Conservation (phyloP, 495 filamentous ascomycete species). For the Lasiosphaeria miniovina region DNA sequence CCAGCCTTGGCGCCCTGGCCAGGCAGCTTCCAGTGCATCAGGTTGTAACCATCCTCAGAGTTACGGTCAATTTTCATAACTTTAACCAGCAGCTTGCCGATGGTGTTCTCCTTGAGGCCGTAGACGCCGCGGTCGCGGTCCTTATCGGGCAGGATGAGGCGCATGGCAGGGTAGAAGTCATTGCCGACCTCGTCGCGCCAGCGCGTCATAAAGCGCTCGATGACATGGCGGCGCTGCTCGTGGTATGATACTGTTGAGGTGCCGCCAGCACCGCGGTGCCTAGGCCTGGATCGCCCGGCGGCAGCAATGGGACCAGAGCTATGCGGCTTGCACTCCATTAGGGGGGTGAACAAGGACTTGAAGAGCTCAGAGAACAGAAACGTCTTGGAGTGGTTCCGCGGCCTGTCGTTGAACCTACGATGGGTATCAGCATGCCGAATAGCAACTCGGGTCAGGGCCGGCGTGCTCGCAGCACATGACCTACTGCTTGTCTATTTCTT, state of each 20-base stretch:
- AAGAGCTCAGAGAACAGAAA: constrained; percentile 82
- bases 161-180: constrained; percentile 90
- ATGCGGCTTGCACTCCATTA: constrained; percentile 80
- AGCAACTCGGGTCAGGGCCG: neutral
- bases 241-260: constrained; percentile 64
- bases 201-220: constrained; percentile 81
- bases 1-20: constrained; percentile 71
- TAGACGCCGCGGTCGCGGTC: constrained; percentile 93
- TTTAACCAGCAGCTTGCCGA: constrained; percentile 83
- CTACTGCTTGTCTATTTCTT: neutral
- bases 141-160: constrained; percentile 89
- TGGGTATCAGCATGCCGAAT: neutral
- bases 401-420: constrained; percentile 75
- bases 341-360: constrained; percentile 75
- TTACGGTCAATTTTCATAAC: constrained; percentile 90
- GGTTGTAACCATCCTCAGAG: constrained; percentile 78
- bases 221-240: constrained; percentile 79
- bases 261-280: constrained; percentile 54
- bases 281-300: constrained; percentile 1
- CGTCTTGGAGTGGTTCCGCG: constrained; percentile 73
- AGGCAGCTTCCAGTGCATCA: constrained; percentile 93
- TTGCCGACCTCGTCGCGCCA: constrained; percentile 87
- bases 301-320: constrained; percentile 45
- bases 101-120: constrained; percentile 87
- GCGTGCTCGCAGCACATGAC: neutral